These are phyloP conservation scores for Globisporangium orthogonon DNA, from an alignment of 352 stramenopile genomes.

Conservation along the genomic window DNA sequence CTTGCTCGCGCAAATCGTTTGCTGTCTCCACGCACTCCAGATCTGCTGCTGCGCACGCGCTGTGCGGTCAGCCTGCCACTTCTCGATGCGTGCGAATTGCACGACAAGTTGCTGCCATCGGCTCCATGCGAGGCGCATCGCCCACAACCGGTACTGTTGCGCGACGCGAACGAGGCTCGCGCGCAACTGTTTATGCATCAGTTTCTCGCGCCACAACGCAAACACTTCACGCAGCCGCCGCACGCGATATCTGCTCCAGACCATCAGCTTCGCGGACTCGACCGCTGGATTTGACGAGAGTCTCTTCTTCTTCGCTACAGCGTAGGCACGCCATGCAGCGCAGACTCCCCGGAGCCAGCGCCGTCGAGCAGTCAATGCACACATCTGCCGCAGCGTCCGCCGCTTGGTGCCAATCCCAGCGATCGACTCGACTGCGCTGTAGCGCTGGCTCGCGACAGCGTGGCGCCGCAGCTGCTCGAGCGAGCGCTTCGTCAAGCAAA, in stretches of 20 bases:
- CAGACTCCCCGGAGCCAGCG: slow-evolving; percentile 2
- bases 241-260: slow-evolving; percentile 2
- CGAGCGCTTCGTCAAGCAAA: slow-evolving; percentile 12
- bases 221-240: slow-evolving; percentile 8
- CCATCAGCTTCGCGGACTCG: background rate
- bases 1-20: background rate
- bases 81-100: background rate
- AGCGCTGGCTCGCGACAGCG: background rate
- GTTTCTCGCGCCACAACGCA: background rate
- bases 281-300: background rate
- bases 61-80: background rate
- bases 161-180: background rate
- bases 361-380: background rate
- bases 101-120: slow-evolving; percentile 2
- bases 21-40: slow-evolving; percentile 8
- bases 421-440: background rate
- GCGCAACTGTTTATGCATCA: background rate
- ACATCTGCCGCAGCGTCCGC: background rate
- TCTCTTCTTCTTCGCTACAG: background rate
- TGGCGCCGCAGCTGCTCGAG: slow-evolving; percentile 6
- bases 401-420: background rate
- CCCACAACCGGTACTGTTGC: background rate
- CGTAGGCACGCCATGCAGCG: background rate
- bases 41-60: background rate
- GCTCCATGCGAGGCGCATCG: slow-evolving; percentile 2